These are phyloP conservation scores for Apophysomyces variabilis DNA, from an alignment of 371 early-diverging fungal genomes.

Conservation along the genomic window DNA sequence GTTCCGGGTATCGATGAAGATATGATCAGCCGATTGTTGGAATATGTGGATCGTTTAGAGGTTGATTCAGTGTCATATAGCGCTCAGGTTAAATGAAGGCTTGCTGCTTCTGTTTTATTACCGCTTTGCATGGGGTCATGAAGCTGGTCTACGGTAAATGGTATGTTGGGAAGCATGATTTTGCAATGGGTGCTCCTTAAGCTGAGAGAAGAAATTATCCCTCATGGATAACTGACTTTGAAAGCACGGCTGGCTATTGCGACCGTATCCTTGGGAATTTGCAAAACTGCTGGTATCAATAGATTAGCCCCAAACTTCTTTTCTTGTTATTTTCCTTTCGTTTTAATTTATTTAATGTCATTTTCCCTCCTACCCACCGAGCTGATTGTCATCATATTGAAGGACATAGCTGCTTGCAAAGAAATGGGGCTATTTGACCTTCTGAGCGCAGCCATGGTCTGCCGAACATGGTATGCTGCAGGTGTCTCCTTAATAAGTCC, in stretches of 20 bases:
- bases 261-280: too few relatives aligned
- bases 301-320: too few relatives aligned
- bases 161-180: too few relatives aligned
- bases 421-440: slow-evolving; percentile 9
- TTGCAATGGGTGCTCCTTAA: too few relatives aligned
- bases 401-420: not conserved
- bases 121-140: not conserved
- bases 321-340: too few relatives aligned
- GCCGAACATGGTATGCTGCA: slow-evolving; percentile 27
- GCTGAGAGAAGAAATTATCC: too few relatives aligned
- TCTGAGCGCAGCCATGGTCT: slow-evolving; percentile 27
- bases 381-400: not conserved
- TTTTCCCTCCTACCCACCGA: not conserved
- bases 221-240: too few relatives aligned
- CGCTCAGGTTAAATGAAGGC: not conserved
- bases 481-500: slow-evolving; percentile 6
- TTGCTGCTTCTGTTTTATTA: not conserved
- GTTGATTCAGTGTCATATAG: not conserved
- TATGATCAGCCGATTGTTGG: not conserved
- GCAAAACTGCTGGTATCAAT: too few relatives aligned
- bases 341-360: not conserved
- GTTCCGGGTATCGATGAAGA: not conserved
- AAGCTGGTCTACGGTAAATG: too few relatives aligned
- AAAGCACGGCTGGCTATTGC: too few relatives aligned
- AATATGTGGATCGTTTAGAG: not conserved